Evolutionary conservation across 2,329 filamentous ascomycete genomes (phyloP).

Genomic region (Botrytis byssoidea): DNA sequence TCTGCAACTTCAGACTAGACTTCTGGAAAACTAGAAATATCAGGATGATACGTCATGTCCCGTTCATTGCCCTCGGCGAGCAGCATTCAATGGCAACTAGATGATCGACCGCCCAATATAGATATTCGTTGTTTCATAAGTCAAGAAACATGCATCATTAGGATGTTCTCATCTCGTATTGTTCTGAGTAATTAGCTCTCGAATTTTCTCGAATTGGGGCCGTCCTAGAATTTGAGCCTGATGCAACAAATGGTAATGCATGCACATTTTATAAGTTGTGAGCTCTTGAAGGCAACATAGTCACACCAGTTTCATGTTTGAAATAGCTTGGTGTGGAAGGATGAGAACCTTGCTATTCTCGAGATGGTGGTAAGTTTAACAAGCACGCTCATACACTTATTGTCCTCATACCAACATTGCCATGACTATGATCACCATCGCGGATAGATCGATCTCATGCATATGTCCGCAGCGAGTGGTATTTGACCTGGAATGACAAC

Average conservation of each 20-base stretch:
- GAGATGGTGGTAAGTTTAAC: background rate
- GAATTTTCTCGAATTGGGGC: background rate
- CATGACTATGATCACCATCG: slow-evolving; percentile 4
- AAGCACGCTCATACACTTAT: background rate
- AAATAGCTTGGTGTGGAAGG: background rate
- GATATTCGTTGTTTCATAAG: background rate
- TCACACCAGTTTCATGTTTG: slow-evolving; percentile 9
- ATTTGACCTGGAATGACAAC: background rate
- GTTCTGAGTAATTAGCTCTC: background rate
- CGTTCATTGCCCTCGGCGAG: background rate
- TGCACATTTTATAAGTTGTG: background rate
- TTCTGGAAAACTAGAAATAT: background rate
- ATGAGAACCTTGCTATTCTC: slow-evolving; percentile 5
- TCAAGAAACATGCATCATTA: background rate
- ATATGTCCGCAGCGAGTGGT: slow-evolving; percentile 12
- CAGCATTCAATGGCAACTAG: background rate
- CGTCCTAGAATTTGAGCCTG: background rate
- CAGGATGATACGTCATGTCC: background rate
- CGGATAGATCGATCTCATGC: slow-evolving; percentile 21
- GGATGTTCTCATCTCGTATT: background rate
- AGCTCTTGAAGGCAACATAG: background rate
- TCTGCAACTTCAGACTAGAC: background rate
- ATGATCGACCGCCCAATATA: background rate
- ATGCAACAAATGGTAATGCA: background rate
- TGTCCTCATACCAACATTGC: slow-evolving; percentile 1